These are phyloP conservation scores for Talaromyces sp. DNA, from an alignment of 2,329 filamentous ascomycete species.

Conservation along the genomic window DNA sequence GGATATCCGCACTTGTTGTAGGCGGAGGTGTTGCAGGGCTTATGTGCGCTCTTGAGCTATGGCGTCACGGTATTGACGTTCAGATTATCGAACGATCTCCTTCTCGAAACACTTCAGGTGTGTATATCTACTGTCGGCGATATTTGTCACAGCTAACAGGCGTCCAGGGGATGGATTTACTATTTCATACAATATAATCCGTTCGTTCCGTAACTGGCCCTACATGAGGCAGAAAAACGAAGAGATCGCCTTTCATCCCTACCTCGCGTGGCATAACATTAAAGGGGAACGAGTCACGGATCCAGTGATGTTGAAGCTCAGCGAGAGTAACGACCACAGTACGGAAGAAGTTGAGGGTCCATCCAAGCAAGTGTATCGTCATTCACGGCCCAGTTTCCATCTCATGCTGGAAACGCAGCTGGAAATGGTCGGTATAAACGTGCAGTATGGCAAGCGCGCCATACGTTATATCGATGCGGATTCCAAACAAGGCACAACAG, in stretches of 20 bases:
- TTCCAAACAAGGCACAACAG: slow-evolving; percentile 9
- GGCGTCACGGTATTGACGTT: slow-evolving; percentile 14
- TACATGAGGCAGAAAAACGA: slow-evolving; percentile 14
- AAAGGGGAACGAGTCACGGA: slow-evolving; percentile 12
- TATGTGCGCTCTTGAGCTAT: slow-evolving; percentile 11
- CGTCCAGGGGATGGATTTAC: slow-evolving; percentile 6
- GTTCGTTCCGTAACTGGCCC: slow-evolving; percentile 15
- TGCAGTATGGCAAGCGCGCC: slow-evolving; percentile 13
- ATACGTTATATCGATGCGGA: slow-evolving; percentile 8
- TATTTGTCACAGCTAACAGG: background rate
- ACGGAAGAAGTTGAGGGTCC: background rate
- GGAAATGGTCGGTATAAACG: slow-evolving; percentile 3
- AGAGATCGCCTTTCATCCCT: slow-evolving; percentile 9
- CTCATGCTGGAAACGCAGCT: slow-evolving; percentile 15
- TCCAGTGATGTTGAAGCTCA: background rate
- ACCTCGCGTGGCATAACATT: slow-evolving; percentile 12
- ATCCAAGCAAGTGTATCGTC: slow-evolving; percentile 3
- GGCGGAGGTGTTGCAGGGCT: slow-evolving; percentile 12
- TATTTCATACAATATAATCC: slow-evolving; percentile 10
- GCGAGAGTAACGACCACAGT: background rate
- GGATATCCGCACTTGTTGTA: slow-evolving; percentile 11
- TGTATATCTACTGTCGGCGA: background rate
- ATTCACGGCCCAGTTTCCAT: slow-evolving; percentile 12
- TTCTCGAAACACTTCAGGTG: slow-evolving; percentile 10
- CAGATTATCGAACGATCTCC: slow-evolving; percentile 13